Evolutionary conservation across 768 basidiomycete species (phyloP), one percentile per base, ranked within the genome.

Genomic region (Mycena rosella): DNA sequence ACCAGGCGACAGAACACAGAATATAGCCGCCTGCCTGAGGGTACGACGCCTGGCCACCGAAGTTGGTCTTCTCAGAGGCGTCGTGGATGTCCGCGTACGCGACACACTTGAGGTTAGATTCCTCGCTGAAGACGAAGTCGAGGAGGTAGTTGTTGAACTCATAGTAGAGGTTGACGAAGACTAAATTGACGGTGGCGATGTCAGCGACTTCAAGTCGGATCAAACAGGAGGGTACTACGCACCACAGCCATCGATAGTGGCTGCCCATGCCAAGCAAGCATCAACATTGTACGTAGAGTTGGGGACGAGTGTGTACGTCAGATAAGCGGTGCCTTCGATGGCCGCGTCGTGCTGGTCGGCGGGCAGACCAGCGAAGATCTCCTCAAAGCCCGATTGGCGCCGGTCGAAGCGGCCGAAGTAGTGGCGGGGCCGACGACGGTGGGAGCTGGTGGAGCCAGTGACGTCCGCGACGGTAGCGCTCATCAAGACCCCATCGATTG

Each of bases 81-180:
- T 72, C 73, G 71, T 85, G 84, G 34, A 79, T 69, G 58, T 85
- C 85, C 11, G 76, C 81, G 71, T 84, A 86, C 1, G 80, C 72
- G 1, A 80, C 83, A 56, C 85, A 86, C 73, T 85, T 86, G 73
- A 86, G 77, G 68, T 85, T 85, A 0, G 85, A 86, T 3, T 78
- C 58, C 65, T 80, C 76, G 48, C 61, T 65, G 65, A 78, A 79
- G 36, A 81, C 77, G 59, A 76, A 80, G 60, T 83, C 83, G 24
- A 83, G 76, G 6, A 80, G 76, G 17, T 74, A 68, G 63, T 85
- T 85, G 74, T 85, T 86, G 75, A 73, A 79, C 65, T 86, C 85
- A n/a, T n/a, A n/a, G n/a, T n/a, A n/a, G n/a, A n/a, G 57, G 69
- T 86, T 86, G 15, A 78, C 84, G 63, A 85, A 85, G 4, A 84